Base-by-base conservation (phyloP, 768 basidiomycete genomes). In the Trametes maxima region DNA sequence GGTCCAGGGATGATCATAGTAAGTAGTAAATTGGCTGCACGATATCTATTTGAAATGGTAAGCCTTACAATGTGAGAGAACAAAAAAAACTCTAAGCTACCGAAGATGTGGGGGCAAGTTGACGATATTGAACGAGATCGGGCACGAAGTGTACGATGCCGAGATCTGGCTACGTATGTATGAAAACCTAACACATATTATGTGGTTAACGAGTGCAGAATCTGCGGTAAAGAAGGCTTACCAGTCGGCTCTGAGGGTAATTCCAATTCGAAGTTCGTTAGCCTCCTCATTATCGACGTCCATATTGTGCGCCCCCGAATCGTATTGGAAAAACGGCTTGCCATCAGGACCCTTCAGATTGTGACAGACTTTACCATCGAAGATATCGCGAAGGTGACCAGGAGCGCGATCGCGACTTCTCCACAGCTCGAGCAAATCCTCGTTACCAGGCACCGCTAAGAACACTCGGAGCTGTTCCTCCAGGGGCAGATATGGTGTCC, bases 81-180 rank as follows among this genome's bases (percentile, higher is more conserved):
- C 12, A 74, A 51, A 0, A 68, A 60, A 0, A 16, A 2, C 16
- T 17, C 54, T 65, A 36, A 66, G 68, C 48, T 65, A 75, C 67
- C 71, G 58, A 0, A 71, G 67, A 45, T 72, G 65, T 0, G 66
- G 59, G 0, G 68, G 70, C 0, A 77, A 65, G 47, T 77, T 76
- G 28, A 70, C 64, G 8, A 78, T 64, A 17, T 64, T 73, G 37
- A 73, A 74, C 0, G 74, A 78, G 44, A 74, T 74, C 0, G 75
- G 74, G 39, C 71, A 68, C 8, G 72, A 77, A 0, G 74, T 66
- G 51, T 78, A 74, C 0, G 75, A 77, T 1, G 75, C 73, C 1
- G 73, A 65, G 45, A 76, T 75, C 5, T 70, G 69, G 55, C 74
- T 74, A 0, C 67, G 68, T 0, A 76, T 62, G 48, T 77, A 76